Evolutionary conservation across 2,329 filamentous ascomycete genomes (phyloP).

Genomic region (Cercospora sp.): DNA sequence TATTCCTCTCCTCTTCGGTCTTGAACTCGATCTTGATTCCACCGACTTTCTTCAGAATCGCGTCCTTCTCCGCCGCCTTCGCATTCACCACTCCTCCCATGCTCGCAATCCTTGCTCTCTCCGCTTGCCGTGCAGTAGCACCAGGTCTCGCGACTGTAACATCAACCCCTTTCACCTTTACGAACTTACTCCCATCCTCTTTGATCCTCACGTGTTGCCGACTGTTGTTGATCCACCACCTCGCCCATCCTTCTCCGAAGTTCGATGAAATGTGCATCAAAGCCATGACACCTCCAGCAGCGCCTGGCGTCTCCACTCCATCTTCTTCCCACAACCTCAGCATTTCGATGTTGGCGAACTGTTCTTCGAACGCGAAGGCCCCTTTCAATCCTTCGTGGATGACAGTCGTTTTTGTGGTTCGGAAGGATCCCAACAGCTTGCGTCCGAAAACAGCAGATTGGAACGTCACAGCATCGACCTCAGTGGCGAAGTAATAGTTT

Average conservation of each 20-base stretch:
- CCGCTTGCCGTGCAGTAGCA: constrained; percentile 14
- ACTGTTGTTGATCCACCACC: constrained; percentile 48
- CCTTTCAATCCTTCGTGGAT: constrained; percentile 46
- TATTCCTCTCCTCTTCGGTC: constrained; percentile 43
- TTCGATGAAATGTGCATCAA: constrained; percentile 48
- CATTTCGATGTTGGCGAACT: constrained; percentile 52
- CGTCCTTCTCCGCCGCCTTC: constrained; percentile 23
- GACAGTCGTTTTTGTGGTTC: constrained; percentile 48
- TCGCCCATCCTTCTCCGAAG: constrained; percentile 46
- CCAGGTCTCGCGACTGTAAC: constrained; percentile 40
- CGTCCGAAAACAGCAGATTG: constrained; percentile 51
- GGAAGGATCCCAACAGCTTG: constrained; percentile 45
- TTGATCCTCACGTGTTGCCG: constrained; percentile 43
- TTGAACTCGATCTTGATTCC: constrained; percentile 49
- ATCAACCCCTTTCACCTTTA: constrained; percentile 47
- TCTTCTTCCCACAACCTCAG: constrained; percentile 50
- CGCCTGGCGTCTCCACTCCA: constrained; percentile 35
- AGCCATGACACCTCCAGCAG: constrained; percentile 45
- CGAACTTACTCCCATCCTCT: constrained; percentile 42
- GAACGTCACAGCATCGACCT: constrained; percentile 42
- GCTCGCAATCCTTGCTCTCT: constrained; percentile 16
- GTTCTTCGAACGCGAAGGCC: constrained; percentile 48
- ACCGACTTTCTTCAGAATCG: constrained; percentile 40
- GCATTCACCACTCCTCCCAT: constrained; percentile 33
- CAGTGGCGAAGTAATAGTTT: constrained; percentile 45